These are phyloP conservation scores for Cryptococcus hybrid DNA, from an alignment of 1,284 basidiomycete species.

Conservation along the genomic window DNA sequence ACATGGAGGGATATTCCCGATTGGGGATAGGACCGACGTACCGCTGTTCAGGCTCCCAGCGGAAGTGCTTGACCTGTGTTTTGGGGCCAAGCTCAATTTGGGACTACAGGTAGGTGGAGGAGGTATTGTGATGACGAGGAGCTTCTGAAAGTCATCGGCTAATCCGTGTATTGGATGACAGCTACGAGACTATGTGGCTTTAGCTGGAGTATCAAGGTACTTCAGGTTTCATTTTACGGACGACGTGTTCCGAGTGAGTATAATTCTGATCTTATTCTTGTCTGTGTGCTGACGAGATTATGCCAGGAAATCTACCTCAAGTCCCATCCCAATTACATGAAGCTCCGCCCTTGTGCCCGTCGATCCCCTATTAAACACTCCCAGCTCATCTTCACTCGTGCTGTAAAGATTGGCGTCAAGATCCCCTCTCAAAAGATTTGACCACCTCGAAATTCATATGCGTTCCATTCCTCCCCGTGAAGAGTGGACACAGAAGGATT, in stretches of 20 bases:
- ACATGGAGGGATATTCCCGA: slow-evolving; percentile 28
- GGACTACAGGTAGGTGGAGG: slow-evolving; percentile 16
- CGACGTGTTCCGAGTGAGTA: slow-evolving; percentile 22
- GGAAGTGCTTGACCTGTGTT: slow-evolving; percentile 26
- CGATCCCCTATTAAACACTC: background rate
- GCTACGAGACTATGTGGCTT: slow-evolving; percentile 30
- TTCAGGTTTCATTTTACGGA: slow-evolving; percentile 21
- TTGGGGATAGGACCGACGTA: slow-evolving; percentile 19
- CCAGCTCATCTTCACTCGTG: slow-evolving; percentile 11
- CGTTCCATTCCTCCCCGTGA: slow-evolving; percentile 17
- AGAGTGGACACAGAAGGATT: slow-evolving; percentile 22
- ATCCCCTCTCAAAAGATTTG: background rate
- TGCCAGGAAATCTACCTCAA: background rate
- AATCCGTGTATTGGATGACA: background rate
- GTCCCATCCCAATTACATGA: background rate
- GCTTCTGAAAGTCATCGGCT: background rate
- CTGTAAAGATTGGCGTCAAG: slow-evolving; percentile 10
- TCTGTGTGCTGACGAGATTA: background rate
- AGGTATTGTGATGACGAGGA: background rate
- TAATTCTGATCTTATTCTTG: background rate
- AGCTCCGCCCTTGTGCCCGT: background rate
- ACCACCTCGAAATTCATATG: background rate
- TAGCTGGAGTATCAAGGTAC: slow-evolving; percentile 24
- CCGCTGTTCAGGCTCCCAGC: slow-evolving; percentile 19
- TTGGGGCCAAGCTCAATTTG: slow-evolving; percentile 6